phyloP scores from a whole-genome alignment of 2,329 filamentous ascomycete species.

The Thyridium curvatum region DNA sequence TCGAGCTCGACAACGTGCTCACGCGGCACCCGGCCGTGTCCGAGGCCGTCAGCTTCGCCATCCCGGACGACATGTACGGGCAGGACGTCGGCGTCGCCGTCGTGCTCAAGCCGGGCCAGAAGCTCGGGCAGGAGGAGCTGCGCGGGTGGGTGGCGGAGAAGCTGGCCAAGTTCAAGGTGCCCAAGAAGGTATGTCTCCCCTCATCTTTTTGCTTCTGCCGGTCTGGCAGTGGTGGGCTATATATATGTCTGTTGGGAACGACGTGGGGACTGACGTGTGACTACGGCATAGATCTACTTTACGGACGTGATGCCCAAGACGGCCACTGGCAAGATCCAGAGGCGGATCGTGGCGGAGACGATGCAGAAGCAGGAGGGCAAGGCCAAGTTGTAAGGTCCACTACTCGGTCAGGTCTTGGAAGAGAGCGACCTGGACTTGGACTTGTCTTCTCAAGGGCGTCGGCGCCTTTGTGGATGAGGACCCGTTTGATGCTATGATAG shows the following conservation, averaged over 20 bases:
- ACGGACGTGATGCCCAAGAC: slow-evolving; percentile 84
- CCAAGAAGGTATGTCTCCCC: slow-evolving; percentile 59
- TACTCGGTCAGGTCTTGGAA: not conserved
- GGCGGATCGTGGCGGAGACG: slow-evolving; percentile 76
- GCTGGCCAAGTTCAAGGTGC: slow-evolving; percentile 78
- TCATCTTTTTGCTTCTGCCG: not conserved
- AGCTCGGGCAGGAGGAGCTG: slow-evolving; percentile 52
- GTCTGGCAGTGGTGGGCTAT: no score
- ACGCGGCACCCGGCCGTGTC: slow-evolving; percentile 65
- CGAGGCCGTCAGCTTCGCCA: slow-evolving; percentile 78
- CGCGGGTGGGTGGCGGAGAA: slow-evolving; percentile 63
- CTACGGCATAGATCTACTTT: slow-evolving; percentile 68
- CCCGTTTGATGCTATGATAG: no score
- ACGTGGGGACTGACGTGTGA: slow-evolving; percentile 8
- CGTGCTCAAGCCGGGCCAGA: slow-evolving; percentile 61
- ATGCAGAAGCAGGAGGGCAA: slow-evolving; percentile 67
- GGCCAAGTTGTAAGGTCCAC: slow-evolving; percentile 41
- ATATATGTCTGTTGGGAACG: no score
- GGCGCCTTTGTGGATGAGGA: no score
- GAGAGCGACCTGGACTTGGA: no score
- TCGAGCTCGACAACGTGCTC: slow-evolving; percentile 79
- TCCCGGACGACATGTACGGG: slow-evolving; percentile 76
- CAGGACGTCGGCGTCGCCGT: slow-evolving; percentile 76
- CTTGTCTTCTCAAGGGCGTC: no score
- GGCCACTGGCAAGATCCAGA: slow-evolving; percentile 84